Percentiles rank a stretch among this genome's conserved stretches.
These are phyloP conservation scores for Pythium phragmitis DNA, from an alignment of 352 stramenopile species.

Conservation along the genomic window DNA sequence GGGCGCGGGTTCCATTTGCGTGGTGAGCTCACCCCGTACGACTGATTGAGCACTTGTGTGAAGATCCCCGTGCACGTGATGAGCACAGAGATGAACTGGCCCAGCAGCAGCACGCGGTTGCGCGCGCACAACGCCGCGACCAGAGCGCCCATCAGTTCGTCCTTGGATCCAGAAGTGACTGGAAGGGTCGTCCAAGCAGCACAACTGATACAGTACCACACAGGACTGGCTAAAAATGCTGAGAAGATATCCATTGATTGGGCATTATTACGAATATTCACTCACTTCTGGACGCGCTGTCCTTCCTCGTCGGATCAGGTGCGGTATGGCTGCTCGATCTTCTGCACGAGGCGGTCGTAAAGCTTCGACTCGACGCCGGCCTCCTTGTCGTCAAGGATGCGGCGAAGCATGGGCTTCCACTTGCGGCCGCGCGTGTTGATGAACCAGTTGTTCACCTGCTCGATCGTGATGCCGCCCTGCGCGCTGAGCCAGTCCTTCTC, in stretches of 20 bases:
- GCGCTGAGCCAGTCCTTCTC: conserved; percentile 73
- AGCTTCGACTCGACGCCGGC: conserved; percentile 50
- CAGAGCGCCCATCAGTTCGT: conserved; percentile 3
- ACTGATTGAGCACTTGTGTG: conserved; percentile 77
- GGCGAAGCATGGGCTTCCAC: conserved; percentile 83
- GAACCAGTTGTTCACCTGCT: conserved; percentile 90
- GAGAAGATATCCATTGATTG: conserved; percentile 14
- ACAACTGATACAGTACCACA: not conserved
- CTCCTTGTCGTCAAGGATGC: conserved; percentile 68
- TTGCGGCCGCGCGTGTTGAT: conserved; percentile 85
- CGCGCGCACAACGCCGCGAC: conserved; percentile 34
- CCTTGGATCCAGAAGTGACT: not conserved
- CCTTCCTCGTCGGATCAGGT: conserved; percentile 24
- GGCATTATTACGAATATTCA: conserved; percentile 14
- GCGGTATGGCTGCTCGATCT: conserved; percentile 75
- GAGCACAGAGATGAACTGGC: conserved; percentile 88
- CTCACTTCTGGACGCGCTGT: conserved; percentile 1
- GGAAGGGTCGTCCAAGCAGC: not conserved
- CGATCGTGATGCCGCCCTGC: conserved; percentile 73
- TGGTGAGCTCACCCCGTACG: conserved; percentile 52
- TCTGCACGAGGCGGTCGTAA: conserved; percentile 77
- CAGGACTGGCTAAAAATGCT: conserved; percentile 20
- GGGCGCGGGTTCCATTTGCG: not conserved
- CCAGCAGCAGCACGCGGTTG: conserved; percentile 68
- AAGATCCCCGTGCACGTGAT: conserved; percentile 89